Evolutionary conservation across 495 filamentous ascomycete genomes (phyloP), one percentile per base, ranked within the genome.

Genomic region (Aspergillus bertholletiae): DNA sequence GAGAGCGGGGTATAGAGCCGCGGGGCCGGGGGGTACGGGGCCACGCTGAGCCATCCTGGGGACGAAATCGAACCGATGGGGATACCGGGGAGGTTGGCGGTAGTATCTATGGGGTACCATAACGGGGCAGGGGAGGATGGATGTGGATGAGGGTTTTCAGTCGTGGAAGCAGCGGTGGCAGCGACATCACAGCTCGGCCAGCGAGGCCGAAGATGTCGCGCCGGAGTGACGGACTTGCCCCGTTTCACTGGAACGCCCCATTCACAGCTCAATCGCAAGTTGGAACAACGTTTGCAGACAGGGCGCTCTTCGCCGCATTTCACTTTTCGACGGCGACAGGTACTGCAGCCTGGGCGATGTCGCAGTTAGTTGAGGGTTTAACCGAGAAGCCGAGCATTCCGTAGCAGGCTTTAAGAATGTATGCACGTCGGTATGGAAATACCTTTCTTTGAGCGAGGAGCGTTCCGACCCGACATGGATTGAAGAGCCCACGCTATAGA

Each of bases 291-390:
- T 23, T 65, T 64, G 57, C 80, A 82, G 5, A 77, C 53, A 2
- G 80, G 80, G 40, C 69, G 75, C 57, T 70, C 67, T 65, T 82
- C 80, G 49, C 79, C 80, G 56, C 80, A 82, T 63, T 81, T 80
- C 12, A 82, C 75, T 55, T 82, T 82, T 32, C 79, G 73, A 54
- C 78, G 76, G 43, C 78, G 76, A 61, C 79, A 82, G 39, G 79
- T 80, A 61, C 72, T 76, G 66, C 78, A 76, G 57, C 73, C 71
- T 76, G 49, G 26, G 32, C 24, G n/a, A 21, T 17, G 51, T 37
- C 2, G 28, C 30, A 23, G 28, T 40, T 40, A 40, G n/a, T 39
- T 8, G n/a, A n/a, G n/a, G n/a, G 20, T 46, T 2, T 32, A 9
- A 11, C 2, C 30, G 30, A 5, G 30, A 40, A 20, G 37, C 15